These are phyloP conservation scores for Hepatocystis sp. DNA, from an alignment of 169 alveolate species.

Conservation along the genomic window DNA sequence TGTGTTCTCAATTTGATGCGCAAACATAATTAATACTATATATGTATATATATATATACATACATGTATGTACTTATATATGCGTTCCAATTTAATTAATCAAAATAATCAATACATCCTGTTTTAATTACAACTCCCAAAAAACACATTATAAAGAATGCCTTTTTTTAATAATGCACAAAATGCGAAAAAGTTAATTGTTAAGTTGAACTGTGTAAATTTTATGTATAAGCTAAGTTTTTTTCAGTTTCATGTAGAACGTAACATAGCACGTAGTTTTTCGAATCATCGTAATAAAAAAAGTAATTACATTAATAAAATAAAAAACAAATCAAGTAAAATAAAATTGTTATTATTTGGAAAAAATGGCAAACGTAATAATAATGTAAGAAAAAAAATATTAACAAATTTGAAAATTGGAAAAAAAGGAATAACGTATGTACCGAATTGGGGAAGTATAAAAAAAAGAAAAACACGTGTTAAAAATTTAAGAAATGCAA, in stretches of 20 bases:
- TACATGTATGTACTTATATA: too few relatives aligned
- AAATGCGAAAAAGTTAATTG: conserved; percentile 19
- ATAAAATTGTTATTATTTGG: conserved; percentile 7
- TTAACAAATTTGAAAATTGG: too few relatives aligned
- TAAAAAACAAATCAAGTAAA: conserved; percentile 5
- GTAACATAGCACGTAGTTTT: not conserved
- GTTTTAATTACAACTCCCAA: too few relatives aligned
- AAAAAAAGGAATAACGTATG: too few relatives aligned
- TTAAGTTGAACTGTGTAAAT: conserved; percentile 4
- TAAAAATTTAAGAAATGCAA: not conserved
- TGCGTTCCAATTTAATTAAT: too few relatives aligned
- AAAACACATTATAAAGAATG: conserved; percentile 14
- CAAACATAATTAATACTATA: too few relatives aligned
- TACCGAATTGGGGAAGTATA: conserved; percentile 6
- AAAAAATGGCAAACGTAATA: conserved; percentile 9
- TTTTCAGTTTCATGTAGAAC: conserved; percentile 1
- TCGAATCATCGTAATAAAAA: not conserved
- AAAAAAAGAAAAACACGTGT: conserved; percentile 12
- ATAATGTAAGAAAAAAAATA: not conserved
- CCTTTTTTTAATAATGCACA: conserved; percentile 49
- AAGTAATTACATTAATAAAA: conserved; percentile 10
- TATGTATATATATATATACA: too few relatives aligned
- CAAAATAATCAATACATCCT: too few relatives aligned
- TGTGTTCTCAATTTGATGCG: too few relatives aligned
- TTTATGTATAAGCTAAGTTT: not conserved